Evolutionary conservation across 768 basidiomycete genomes (phyloP).

Genomic region (Russula ochroleuca): DNA sequence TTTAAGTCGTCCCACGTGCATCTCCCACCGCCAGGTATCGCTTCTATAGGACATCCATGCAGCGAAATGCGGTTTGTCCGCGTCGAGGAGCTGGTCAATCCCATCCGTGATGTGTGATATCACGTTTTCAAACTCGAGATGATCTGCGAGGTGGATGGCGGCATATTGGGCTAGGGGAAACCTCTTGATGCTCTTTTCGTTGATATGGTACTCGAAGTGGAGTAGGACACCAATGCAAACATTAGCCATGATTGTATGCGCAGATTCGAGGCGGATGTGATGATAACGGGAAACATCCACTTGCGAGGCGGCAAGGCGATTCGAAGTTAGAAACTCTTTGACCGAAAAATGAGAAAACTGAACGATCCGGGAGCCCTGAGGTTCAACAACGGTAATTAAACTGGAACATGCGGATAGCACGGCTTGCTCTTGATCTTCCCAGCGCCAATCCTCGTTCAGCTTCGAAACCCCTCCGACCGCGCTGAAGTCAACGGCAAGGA

Average conservation of each 20-base stretch:
- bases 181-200: neutral
- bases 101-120: neutral
- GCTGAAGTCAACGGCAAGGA: neutral
- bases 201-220: neutral
- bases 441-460: neutral
- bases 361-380: neutral
- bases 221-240: neutral
- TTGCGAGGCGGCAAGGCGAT: neutral
- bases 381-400: neutral
- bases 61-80: neutral
- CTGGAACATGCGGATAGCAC: slow-evolving; percentile 1
- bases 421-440: slow-evolving; percentile 3
- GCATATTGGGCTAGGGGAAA: neutral
- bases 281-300: neutral
- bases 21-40: neutral
- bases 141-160: neutral
- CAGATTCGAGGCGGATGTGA: neutral
- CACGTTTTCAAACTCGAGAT: neutral
- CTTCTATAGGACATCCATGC: slow-evolving; percentile 1
- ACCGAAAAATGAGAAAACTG: neutral
- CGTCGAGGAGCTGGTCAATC: neutral
- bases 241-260: neutral
- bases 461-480: neutral
- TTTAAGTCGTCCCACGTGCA: neutral
- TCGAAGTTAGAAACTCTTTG: neutral